Percentiles rank a stretch among this genome's conserved stretches.
Evolutionary conservation across 1,139 yeast genomes (phyloP).

Genomic region (Zygosaccharomyces sapae): DNA sequence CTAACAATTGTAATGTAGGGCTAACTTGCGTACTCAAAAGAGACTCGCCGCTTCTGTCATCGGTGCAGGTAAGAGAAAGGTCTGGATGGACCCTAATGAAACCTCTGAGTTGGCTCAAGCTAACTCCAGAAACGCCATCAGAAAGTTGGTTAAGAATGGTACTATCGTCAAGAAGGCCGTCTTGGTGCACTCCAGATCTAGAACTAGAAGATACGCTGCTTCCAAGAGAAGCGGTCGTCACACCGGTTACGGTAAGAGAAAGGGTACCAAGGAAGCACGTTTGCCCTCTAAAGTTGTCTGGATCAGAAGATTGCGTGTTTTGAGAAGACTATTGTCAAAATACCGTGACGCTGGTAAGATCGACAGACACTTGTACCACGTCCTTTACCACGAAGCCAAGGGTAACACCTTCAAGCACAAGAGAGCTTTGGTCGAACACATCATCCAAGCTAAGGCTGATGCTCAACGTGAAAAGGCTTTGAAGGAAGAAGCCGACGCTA

Average conservation of each 20-base stretch:
- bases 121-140: slow-evolving; percentile 98
- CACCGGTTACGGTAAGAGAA: slow-evolving; percentile 99
- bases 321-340: slow-evolving; percentile 96
- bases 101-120: slow-evolving; percentile 95
- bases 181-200: slow-evolving; percentile 96
- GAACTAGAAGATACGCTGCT: slow-evolving; percentile 97
- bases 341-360: slow-evolving; percentile 99
- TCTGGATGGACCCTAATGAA: slow-evolving; percentile 99
- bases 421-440: slow-evolving; percentile 99
- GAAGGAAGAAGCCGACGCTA: slow-evolving; percentile 99
- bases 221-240: slow-evolving; percentile 99
- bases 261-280: slow-evolving; percentile 99
- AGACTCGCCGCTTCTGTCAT: slow-evolving; percentile 99
- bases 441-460: slow-evolving; percentile 99
- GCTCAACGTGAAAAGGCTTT: slow-evolving; percentile 99
- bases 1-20: slow-evolving; percentile 47
- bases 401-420: slow-evolving; percentile 99
- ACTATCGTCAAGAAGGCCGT: slow-evolving; percentile 97
- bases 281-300: slow-evolving; percentile 97
- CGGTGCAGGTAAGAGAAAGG: slow-evolving; percentile 99
- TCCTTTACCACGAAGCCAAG: slow-evolving; percentile 95
- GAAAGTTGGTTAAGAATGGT: slow-evolving; percentile 97
- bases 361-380: slow-evolving; percentile 98
- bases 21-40: slow-evolving; percentile 99
- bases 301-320: slow-evolving; percentile 99